phyloP scores from a whole-genome alignment of 441 rosid species.

The Aleurites moluccanus region DNA sequence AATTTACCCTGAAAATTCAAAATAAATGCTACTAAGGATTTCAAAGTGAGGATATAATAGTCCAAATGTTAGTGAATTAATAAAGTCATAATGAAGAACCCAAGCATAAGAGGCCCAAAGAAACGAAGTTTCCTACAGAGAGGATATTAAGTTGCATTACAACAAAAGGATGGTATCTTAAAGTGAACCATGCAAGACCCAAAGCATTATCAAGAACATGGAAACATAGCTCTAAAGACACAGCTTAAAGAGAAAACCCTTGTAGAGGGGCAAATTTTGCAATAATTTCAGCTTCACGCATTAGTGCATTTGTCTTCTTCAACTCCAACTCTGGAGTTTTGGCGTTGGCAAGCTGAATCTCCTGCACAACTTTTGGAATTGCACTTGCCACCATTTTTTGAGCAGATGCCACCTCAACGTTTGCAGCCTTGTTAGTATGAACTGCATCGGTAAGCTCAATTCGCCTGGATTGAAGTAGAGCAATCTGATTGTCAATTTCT shows the following conservation, averaged over 20 bases:
- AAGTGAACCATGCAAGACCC: not conserved
- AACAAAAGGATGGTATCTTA: not conserved
- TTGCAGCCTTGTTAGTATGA: conserved; percentile 45
- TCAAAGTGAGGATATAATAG: too few species aligned
- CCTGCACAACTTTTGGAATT: conserved; percentile 51
- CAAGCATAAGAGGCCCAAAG: too few species aligned
- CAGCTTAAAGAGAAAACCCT: conserved; percentile 47
- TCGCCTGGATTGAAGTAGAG: conserved; percentile 51
- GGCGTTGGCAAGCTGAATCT: conserved; percentile 58
- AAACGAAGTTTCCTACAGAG: not conserved
- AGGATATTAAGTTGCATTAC: not conserved
- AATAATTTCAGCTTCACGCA: conserved; percentile 54
- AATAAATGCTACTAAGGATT: too few species aligned
- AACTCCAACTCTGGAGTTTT: conserved; percentile 54
- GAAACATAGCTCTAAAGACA: not conserved
- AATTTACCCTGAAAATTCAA: too few species aligned
- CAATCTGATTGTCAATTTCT: conserved; percentile 62
- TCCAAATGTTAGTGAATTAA: too few species aligned
- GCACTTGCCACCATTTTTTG: conserved; percentile 56
- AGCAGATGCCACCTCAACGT: conserved; percentile 40
- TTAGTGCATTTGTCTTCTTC: conserved; percentile 51
- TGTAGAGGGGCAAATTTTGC: conserved; percentile 54
- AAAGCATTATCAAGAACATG: not conserved
- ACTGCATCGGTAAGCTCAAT: conserved; percentile 40
- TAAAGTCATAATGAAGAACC: too few species aligned